Percentiles rank a stretch among this genome's conserved stretches.
These are phyloP conservation scores for Ceratocystiopsis minuta DNA, from an alignment of 2,329 filamentous ascomycete genomes.

Conservation along the genomic window DNA sequence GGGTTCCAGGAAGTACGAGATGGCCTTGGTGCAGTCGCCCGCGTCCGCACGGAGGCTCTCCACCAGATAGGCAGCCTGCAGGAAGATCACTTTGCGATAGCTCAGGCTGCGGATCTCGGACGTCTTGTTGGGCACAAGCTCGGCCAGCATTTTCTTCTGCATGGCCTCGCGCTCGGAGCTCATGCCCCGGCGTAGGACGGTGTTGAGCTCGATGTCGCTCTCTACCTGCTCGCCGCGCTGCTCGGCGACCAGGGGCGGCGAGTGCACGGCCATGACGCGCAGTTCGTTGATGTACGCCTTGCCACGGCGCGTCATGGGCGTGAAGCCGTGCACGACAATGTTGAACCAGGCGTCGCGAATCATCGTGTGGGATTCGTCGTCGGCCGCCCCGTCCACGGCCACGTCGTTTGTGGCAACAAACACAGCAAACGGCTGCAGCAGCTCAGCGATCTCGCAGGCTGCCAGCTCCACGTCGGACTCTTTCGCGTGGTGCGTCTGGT, in stretches of 20 bases:
- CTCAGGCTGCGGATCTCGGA: constrained; percentile 64
- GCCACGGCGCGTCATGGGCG: constrained; percentile 52
- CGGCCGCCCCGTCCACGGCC: constrained; percentile 26
- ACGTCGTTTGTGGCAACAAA: constrained; percentile 54
- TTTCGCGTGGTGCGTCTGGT: constrained; percentile 53
- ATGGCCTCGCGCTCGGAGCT: constrained; percentile 57
- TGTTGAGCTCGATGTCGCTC: constrained; percentile 93
- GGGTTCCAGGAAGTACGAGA: constrained; percentile 90
- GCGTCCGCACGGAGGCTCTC: constrained; percentile 73
- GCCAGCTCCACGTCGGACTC: constrained; percentile 68
- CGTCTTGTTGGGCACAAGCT: constrained; percentile 58
- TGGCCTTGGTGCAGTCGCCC: constrained; percentile 75
- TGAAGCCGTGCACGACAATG: constrained; percentile 84
- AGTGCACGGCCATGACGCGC: constrained; percentile 69
- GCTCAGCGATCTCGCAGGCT: constrained; percentile 69
- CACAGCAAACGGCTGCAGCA: constrained; percentile 73
- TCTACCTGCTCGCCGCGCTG: constrained; percentile 79
- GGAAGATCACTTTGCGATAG: constrained; percentile 80
- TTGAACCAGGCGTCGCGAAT: constrained; percentile 97
- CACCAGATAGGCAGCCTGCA: constrained; percentile 78
- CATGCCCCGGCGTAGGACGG: constrained; percentile 73
- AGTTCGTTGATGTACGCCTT: constrained; percentile 61
- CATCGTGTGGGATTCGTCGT: constrained; percentile 54
- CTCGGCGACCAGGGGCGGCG: constrained; percentile 71
- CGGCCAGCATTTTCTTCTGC: constrained; percentile 62